These are phyloP conservation scores for Paspalum notatum DNA, from an alignment of 176 grass and related monocot genomes.

Conservation along the genomic window DNA sequence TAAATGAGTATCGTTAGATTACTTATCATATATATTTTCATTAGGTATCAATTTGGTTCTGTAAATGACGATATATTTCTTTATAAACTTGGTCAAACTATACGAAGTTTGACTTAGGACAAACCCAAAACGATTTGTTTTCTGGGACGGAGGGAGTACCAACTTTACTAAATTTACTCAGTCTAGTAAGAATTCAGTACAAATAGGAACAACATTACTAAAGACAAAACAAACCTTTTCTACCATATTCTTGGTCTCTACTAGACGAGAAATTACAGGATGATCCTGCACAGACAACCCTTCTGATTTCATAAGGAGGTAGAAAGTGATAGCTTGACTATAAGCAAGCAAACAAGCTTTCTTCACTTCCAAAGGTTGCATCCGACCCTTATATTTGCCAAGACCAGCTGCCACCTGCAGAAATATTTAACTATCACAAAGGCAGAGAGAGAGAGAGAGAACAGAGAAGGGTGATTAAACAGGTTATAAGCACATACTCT, in stretches of 20 bases:
- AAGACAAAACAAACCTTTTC: slow-evolving; percentile 70
- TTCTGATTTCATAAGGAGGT: slow-evolving; percentile 94
- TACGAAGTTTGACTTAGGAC: too few species aligned
- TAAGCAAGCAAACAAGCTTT: slow-evolving; percentile 73
- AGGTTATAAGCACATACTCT: not conserved
- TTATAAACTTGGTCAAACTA: too few species aligned
- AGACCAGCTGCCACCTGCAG: slow-evolving; percentile 48
- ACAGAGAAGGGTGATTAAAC: not conserved
- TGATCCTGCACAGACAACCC: slow-evolving; percentile 82
- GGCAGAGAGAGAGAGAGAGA: not conserved
- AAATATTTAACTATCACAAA: slow-evolving; percentile 34
- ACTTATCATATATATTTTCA: too few species aligned
- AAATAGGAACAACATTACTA: not conserved
- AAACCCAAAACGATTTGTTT: too few species aligned
- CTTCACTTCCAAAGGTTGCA: slow-evolving; percentile 71
- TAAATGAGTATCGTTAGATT: too few species aligned
- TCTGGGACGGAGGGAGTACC: too few species aligned
- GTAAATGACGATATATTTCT: too few species aligned
- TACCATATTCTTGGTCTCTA: slow-evolving; percentile 88
- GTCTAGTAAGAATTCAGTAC: not conserved
- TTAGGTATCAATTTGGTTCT: too few species aligned
- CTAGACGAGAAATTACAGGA: slow-evolving; percentile 82
- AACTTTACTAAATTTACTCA: not conserved
- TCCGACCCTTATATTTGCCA: slow-evolving; percentile 47
- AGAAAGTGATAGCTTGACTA: slow-evolving; percentile 90